Conservation (phyloP, 208 protist species). For the Spongospora subterranea region DNA sequence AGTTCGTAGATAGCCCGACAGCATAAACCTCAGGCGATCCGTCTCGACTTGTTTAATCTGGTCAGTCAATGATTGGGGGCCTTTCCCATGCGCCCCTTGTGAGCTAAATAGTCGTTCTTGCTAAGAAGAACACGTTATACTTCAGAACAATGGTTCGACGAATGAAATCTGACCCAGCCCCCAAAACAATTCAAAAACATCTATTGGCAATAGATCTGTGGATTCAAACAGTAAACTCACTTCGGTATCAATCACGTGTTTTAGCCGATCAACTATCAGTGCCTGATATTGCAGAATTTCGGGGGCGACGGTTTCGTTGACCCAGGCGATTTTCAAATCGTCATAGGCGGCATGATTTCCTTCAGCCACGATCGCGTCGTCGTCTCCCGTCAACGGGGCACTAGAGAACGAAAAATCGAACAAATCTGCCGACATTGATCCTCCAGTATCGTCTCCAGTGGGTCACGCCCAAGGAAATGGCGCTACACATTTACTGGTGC, state of each 20-base stretch:
- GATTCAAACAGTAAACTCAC: background rate
- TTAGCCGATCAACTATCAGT: background rate
- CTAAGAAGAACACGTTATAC: background rate
- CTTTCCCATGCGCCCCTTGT: background rate
- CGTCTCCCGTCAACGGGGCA: background rate
- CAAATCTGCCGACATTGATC: no score
- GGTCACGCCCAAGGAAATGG: no score
- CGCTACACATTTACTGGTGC: no score
- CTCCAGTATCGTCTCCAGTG: no score
- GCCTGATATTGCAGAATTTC: constrained; percentile 38
- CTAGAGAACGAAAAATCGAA: no score
- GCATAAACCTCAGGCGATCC: background rate
- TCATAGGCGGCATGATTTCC: background rate
- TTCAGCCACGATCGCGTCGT: background rate
- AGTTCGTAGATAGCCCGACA: background rate
- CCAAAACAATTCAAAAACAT: no score
- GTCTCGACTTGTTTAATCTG: background rate
- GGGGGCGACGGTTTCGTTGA: constrained; percentile 10
- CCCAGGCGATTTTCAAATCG: constrained; percentile 21
- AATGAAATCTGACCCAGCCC: no score
- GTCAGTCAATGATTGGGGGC: background rate
- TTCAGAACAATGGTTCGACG: background rate
- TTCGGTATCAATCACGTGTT: background rate
- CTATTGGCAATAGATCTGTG: no score
- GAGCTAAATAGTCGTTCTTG: background rate